A percentile compares a stretch with the other conserved stretches of the same genome.
These are phyloP conservation scores for Syzygium grande DNA, from an alignment of 345 rosid genomes.

Conservation along the genomic window DNA sequence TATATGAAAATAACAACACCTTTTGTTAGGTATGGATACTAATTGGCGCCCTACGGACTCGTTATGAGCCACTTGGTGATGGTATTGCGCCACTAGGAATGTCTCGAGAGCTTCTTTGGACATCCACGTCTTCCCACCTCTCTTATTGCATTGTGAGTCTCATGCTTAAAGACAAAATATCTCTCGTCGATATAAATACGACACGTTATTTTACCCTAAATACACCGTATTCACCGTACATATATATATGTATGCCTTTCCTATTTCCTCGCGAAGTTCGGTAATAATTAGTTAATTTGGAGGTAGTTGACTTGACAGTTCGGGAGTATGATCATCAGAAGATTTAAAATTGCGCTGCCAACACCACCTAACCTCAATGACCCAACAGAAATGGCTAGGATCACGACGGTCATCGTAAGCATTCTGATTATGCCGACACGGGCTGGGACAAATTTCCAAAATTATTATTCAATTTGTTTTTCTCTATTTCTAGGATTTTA, in stretches of 20 bases:
- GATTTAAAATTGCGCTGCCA: not conserved
- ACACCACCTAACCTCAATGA: not conserved
- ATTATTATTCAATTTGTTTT: no score
- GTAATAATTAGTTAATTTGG: no score
- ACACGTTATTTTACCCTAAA: not conserved
- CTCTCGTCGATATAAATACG: no score
- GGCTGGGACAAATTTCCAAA: not conserved
- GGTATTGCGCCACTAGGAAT: not conserved
- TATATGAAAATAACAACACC: not conserved
- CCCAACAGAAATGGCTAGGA: no score
- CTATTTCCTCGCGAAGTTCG: not conserved
- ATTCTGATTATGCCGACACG: not conserved
- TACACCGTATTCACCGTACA: not conserved
- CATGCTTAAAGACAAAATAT: not conserved
- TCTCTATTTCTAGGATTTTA: not conserved
- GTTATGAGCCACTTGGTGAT: not conserved
- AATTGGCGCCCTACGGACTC: not conserved
- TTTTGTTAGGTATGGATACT: not conserved
- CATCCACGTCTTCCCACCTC: fast-evolving
- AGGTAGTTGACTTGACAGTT: not conserved
- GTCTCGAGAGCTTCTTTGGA: not conserved
- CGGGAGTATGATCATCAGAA: no score
- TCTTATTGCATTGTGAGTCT: not conserved
- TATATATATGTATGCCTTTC: not conserved
- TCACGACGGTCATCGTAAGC: not conserved